Base-by-base conservation (phyloP, 441 rosid species). In the Pelargonium australe region DNA sequence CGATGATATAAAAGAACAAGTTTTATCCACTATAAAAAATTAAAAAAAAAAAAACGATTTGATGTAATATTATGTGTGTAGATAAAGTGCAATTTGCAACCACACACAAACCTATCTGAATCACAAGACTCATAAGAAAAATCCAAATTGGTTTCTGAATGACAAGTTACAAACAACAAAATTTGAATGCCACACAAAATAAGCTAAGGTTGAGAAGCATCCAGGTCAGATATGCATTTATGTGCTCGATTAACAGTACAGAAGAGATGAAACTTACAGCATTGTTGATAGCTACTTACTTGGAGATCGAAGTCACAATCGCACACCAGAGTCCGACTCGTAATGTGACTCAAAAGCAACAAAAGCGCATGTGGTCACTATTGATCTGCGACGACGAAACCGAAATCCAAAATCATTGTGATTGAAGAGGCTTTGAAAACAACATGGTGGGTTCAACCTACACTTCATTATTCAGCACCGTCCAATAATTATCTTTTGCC, bases 211-310 rank as follows among this genome's bases (percentile, higher is more conserved):
- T 5, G 60, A 53, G 60, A 53, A 53, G 60, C 60, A 53, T n/a
- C 19, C 7, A 17, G 16, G 60, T n/a, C 41, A 37, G 41, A 37
- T 37, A 37, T 37, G 19, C 23, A 53, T 53, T 53, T 14, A 53
- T 53, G 17, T 53, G 9, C 60, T 13, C 3, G 10, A 49, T 49
- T 49, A 13, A 13, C 55, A 49, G 55, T 12, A 13, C 55, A 13
- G 6, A 44, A 14, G 16, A 53, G 19, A 14, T 53, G 7, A 53
- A 16, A 53, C 19, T 53, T 14, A 13, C 60, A 53, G 60, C 60
- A 53, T n/a, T 6, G 60, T 53, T 53, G 60, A 14, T 53, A 53
- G 60, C 60, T 14, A 53, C 60, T 53, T 53, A 53, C 60, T 53
- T 53, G 60, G 60, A 53, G 17, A 14, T 53, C 60, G 16, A 53